A percentile compares a stretch with the other conserved stretches of the same genome.
These are phyloP conservation scores for Blastocladiella britannica DNA, from an alignment of 192 early-diverging fungal species.

Conservation along the genomic window DNA sequence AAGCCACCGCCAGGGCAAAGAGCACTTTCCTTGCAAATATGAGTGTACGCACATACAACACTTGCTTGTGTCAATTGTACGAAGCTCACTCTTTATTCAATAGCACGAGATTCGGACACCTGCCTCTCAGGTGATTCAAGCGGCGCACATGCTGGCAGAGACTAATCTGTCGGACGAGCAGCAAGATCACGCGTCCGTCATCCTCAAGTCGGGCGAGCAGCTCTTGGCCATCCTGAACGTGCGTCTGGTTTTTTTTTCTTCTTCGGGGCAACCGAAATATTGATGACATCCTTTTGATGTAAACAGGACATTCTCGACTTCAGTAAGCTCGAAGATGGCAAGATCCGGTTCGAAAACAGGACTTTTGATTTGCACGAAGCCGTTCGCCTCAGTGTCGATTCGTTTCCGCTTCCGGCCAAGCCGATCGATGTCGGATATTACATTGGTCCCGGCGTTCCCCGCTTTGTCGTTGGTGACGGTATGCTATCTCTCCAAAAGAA, in stretches of 20 bases:
- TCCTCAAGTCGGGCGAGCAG: not conserved
- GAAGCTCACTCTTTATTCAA: no score
- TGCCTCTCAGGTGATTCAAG: not conserved
- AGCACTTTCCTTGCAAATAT: not conserved
- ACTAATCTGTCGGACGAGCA: not conserved
- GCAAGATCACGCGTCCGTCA: not conserved
- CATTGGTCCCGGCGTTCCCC: not conserved
- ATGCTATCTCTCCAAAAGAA: no score
- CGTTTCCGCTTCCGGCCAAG: not conserved
- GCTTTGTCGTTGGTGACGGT: not conserved
- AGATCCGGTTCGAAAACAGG: not conserved
- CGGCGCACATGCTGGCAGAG: not conserved
- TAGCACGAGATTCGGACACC: slow-evolving; percentile 1
- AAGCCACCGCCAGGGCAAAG: not conserved
- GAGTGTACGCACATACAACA: no score
- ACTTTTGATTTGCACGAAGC: not conserved
- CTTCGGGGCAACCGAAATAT: not conserved
- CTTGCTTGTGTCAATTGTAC: no score
- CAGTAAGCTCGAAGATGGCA: not conserved
- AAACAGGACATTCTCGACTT: not conserved
- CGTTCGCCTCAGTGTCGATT: not conserved
- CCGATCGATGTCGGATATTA: not conserved
- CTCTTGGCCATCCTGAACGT: not conserved
- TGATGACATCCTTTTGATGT: no score
- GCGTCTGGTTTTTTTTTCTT: not conserved